Base-by-base conservation (phyloP, 108 stramenopile genomes). In the Skeletonema menzelii region DNA sequence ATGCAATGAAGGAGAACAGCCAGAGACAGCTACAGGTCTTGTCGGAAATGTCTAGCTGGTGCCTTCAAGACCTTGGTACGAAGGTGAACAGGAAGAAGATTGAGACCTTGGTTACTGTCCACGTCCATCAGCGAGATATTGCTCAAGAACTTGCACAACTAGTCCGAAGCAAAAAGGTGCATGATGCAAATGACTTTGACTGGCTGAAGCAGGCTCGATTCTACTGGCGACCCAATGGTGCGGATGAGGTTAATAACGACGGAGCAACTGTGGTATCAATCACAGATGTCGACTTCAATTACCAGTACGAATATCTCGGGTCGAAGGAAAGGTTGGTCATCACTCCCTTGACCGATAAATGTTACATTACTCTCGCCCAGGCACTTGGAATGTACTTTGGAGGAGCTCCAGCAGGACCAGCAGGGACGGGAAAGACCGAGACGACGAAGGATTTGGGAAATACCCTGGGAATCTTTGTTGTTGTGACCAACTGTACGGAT, bases 371-470 rank as follows among this genome's bases (percentile, higher is more conserved):
- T 13, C 88, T 96, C 11, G 91, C 94, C 1, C 96, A 96, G 67
- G 96, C 96, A n/a, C 81, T 95, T 56, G 90, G 93, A 17, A 96
- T 96, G 96, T 89, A 87, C 72, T 96, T 93, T 76, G 96, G 96
- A 27, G 96, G 96, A 7, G 93, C 94, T n/a, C 96, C 96, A 8
- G 94, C 96, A 12, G 94, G 94, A 22, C 96, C 94, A 4, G 94
- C 96, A n/a, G 94, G 94, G 8, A 96, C 96, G 35, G 96, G 96
- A 27, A 96, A 91, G 80, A 91, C 89, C 5, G 89, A 91, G 63
- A 92, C 91, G 5, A 85, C 85, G 32, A 93, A 93, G 64, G 96
- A 96, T 67, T 68, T 96, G 60, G 96, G 96, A 8, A 92, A 92
- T 34, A 89, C 93, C 0, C 84, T 96, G 12, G 96, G 96, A 26